These are phyloP conservation scores for Dunaliella primolecta DNA, from an alignment of 139 green algal species.

Conservation along the genomic window DNA sequence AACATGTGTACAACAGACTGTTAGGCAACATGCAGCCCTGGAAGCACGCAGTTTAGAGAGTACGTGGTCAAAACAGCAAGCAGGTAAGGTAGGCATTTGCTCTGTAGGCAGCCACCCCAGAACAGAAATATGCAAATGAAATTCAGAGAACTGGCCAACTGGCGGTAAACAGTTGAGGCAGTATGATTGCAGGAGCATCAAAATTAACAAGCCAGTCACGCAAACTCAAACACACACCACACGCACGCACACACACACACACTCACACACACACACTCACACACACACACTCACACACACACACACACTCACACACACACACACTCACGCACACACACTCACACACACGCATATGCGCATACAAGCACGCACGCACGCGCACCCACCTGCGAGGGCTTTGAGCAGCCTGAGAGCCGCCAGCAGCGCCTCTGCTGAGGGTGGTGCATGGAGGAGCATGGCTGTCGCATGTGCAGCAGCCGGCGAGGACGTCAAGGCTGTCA, in stretches of 20 bases:
- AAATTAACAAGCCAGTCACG: too few species aligned
- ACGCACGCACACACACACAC: not conserved
- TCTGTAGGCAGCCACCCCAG: too few species aligned
- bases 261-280: not conserved
- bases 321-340: not conserved
- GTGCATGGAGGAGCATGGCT: constrained; percentile 62
- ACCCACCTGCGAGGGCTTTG: constrained; percentile 38
- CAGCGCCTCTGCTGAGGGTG: constrained; percentile 40
- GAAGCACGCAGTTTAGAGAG: too few species aligned
- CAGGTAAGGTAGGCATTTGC: not conserved
- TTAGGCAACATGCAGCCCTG: too few species aligned
- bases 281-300: not conserved
- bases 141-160: too few species aligned
- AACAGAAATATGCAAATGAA: too few species aligned
- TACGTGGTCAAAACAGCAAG: too few species aligned
- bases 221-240: too few species aligned
- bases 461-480: constrained; percentile 31
- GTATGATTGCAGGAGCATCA: too few species aligned
- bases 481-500: constrained; percentile 62
- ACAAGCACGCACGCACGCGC: not conserved
- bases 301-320: not conserved
- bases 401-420: constrained; percentile 62
- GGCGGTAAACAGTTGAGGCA: too few species aligned
- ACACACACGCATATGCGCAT: not conserved
- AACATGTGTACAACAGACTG: too few species aligned